phyloP scores from a whole-genome alignment of 1,284 basidiomycete genomes.

The Thecaphora thlaspeos region DNA sequence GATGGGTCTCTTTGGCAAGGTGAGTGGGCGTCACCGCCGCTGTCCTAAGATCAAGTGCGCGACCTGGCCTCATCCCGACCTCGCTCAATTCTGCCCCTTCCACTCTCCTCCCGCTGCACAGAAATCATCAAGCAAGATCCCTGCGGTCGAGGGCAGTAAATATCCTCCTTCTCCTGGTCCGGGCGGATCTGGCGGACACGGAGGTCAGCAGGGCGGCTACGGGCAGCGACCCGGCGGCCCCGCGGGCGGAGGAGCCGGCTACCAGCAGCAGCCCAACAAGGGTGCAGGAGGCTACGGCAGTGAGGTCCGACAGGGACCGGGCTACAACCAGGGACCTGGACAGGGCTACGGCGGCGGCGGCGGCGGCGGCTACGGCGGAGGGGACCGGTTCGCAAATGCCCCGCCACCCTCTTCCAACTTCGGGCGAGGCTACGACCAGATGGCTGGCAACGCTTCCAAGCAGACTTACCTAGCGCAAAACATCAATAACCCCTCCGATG shows the following conservation, averaged over 20 bases:
- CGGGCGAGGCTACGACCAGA: conserved; percentile 40
- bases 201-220: conserved; percentile 10
- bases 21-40: background rate
- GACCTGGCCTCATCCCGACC: background rate
- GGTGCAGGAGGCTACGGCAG: conserved; percentile 2
- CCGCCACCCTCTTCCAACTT: conserved; percentile 32
- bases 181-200: background rate
- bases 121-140: conserved; percentile 30
- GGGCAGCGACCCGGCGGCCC: conserved; percentile 4
- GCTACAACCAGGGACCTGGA: conserved; percentile 1
- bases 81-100: background rate
- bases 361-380: conserved; percentile 4
- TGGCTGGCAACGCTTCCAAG: conserved; percentile 15
- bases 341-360: conserved; percentile 3
- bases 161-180: conserved; percentile 8
- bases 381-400: conserved; percentile 35
- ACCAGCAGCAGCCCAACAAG: background rate
- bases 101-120: background rate
- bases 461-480: conserved; percentile 17
- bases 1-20: conserved; percentile 34
- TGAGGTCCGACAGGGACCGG: conserved; percentile 1
- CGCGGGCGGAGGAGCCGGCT: conserved; percentile 6
- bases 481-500: conserved; percentile 16
- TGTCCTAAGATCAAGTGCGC: no score
- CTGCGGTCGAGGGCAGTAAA: conserved; percentile 17